Evolutionary conservation across 306 rosid species (phyloP), one percentile per base, ranked within the genome.

Genomic region (Biancaea sappan): DNA sequence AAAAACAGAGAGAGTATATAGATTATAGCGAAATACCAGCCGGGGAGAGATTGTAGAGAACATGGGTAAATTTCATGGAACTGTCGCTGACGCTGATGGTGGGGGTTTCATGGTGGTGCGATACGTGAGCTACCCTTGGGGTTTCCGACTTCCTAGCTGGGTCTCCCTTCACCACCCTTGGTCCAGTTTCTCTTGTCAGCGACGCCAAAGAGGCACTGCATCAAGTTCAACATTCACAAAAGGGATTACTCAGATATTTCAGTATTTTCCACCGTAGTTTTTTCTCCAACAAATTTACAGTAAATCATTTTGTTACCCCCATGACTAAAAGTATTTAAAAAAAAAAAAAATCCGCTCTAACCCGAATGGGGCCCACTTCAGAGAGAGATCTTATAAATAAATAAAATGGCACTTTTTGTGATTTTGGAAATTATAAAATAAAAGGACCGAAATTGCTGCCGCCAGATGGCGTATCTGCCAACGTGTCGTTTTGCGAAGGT

Each of bases 201-300:
- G 98, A 94, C 4, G 98, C 97, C 83, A 94, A 82, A 0, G 98
- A 94, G 13, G 98, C 98, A 77, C 98, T 94, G 79, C 79, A n/a
- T n/a, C n/a, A n/a, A n/a, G n/a, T 75, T 59, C 85, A 73, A 66
- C 7, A 11, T 40, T 2, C 37, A 15, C 19, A 6, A 6, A 56
- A 53, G 14, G 2, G 16, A 52, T 24, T 25, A 53, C n/a, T n/a
- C n/a, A 38, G 43, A 38, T 8, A 4, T 38, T 38, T 38, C 13
- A 38, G 1, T 9, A 4, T 16, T 46, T 46, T 16, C 22, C 5
- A 0, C 4, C 4, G 2, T 22, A 21, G 0, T 52, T 21, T 10
- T 51, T 21, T 51, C 3, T 8, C 3, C 1, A 38, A 1, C 7
- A 4, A 38, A 38, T 7, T 38, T 31, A 31, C 5, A 31, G 34